phyloP scores from a whole-genome alignment of 2,329 filamentous ascomycete genomes.

The Magnaporthiopsis poae region DNA sequence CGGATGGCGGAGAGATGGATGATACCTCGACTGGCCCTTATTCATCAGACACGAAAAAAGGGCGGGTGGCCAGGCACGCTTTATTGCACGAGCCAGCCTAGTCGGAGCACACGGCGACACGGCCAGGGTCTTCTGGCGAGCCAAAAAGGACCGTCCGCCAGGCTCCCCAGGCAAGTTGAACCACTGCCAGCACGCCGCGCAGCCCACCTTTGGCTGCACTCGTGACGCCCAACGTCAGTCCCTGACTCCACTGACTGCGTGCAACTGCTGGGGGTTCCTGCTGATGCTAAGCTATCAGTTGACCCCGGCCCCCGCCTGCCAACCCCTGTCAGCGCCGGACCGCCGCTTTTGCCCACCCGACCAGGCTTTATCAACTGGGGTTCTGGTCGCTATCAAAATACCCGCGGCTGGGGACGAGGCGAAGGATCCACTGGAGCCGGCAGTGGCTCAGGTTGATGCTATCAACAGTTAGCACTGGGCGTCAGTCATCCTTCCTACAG shows the following conservation, averaged over 20 bases:
- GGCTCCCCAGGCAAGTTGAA: background rate
- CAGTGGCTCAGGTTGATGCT: background rate
- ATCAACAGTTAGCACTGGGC: background rate
- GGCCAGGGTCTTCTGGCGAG: background rate
- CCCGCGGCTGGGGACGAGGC: background rate
- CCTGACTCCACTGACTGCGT: background rate
- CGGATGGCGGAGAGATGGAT: background rate
- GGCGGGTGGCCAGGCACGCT: background rate
- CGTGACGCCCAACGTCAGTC: constrained; percentile 2
- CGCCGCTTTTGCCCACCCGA: background rate
- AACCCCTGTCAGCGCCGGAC: background rate
- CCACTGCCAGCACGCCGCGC: background rate
- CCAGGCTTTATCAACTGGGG: background rate
- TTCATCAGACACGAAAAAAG: background rate
- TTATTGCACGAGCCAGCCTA: background rate
- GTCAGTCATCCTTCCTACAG: background rate
- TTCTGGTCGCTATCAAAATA: background rate
- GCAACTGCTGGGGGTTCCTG: background rate
- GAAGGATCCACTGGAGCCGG: background rate
- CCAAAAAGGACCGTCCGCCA: background rate
- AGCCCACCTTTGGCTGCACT: background rate
- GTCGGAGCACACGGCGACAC: background rate
- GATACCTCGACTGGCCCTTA: background rate
- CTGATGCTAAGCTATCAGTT: constrained; percentile 6
- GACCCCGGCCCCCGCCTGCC: constrained; percentile 4